A percentile compares a stretch with the other conserved stretches of the same genome.
Evolutionary conservation across 2,329 filamentous ascomycete genomes (phyloP).

Genomic region (Diaporthe sp.): DNA sequence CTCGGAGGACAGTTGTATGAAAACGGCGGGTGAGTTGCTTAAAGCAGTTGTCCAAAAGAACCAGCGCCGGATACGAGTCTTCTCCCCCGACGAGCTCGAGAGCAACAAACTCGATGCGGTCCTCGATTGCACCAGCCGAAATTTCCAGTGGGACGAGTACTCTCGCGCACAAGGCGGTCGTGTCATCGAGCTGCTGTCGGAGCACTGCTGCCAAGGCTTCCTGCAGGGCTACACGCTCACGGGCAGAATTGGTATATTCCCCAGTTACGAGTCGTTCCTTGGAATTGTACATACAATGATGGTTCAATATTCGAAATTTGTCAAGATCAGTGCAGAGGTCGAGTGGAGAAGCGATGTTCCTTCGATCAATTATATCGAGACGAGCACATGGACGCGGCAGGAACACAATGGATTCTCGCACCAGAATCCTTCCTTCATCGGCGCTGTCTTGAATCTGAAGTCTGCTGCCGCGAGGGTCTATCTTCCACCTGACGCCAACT

Average conservation of each 20-base stretch:
- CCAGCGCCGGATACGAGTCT: conserved; percentile 67
- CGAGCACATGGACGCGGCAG: conserved; percentile 72
- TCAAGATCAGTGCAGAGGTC: conserved; percentile 69
- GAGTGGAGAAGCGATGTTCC: conserved; percentile 66
- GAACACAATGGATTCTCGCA: conserved; percentile 78
- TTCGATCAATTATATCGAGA: conserved; percentile 76
- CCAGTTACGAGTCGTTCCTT: conserved; percentile 75
- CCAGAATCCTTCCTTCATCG: conserved; percentile 76
- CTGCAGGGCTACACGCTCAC: conserved; percentile 72
- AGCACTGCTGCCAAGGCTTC: conserved; percentile 74
- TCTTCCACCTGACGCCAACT: too few relatives aligned
- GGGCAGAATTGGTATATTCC: conserved; percentile 70
- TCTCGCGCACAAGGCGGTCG: conserved; percentile 68
- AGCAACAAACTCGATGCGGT: conserved; percentile 73
- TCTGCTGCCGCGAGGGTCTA: conserved; percentile 69
- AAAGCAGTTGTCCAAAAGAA: conserved; percentile 67
- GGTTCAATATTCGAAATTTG: conserved; percentile 77
- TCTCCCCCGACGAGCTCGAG: conserved; percentile 74
- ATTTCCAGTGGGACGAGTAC: conserved; percentile 76
- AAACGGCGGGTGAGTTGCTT: conserved; percentile 64
- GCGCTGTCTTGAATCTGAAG: conserved; percentile 73
- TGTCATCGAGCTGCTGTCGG: conserved; percentile 74
- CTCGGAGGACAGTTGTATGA: conserved; percentile 67
- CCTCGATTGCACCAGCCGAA: conserved; percentile 66
- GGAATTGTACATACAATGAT: too few relatives aligned